Percentiles rank a stretch among this genome's conserved stretches.
Conservation (phyloP, 2,329 filamentous ascomycete species). For the Aurifilum marmelostoma region DNA sequence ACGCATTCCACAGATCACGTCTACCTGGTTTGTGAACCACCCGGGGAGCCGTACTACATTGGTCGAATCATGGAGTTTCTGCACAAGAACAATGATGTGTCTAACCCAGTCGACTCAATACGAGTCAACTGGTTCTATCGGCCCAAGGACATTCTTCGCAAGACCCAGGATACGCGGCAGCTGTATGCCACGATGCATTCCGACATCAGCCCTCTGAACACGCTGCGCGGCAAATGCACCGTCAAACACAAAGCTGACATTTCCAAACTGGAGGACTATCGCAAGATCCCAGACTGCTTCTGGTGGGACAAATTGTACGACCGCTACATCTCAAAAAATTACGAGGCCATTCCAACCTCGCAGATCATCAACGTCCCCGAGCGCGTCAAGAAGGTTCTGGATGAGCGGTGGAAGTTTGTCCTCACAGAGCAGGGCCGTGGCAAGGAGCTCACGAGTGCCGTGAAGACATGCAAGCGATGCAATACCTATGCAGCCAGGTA, state of each 20-base stretch:
- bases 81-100: conserved; percentile 74
- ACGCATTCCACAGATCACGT: conserved; percentile 64
- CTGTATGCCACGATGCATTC: conserved; percentile 99
- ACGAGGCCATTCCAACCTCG: conserved; percentile 91
- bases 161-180: conserved; percentile 85
- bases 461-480: conserved; percentile 95
- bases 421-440: conserved; percentile 90
- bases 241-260: conserved; percentile 91
- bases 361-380: conserved; percentile 95
- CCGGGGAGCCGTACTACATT: conserved; percentile 96
- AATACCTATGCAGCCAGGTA: conserved; percentile 88
- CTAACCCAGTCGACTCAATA: conserved; percentile 78
- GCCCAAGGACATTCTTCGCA: conserved; percentile 92
- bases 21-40: conserved; percentile 95
- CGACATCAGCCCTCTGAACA: conserved; percentile 89
- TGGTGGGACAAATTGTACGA: conserved; percentile 99
- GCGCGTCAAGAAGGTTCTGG: conserved; percentile 91
- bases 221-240: conserved; percentile 89
- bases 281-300: conserved; percentile 83
- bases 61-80: conserved; percentile 98
- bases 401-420: conserved; percentile 96
- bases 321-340: conserved; percentile 96
- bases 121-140: conserved; percentile 99
- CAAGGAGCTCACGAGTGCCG: conserved; percentile 93
- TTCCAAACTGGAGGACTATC: conserved; percentile 52